Percentiles rank a stretch among this genome's conserved stretches.
Conservation (phyloP, 2,329 filamentous ascomycete species). For the Lachnellula willkommii region DNA sequence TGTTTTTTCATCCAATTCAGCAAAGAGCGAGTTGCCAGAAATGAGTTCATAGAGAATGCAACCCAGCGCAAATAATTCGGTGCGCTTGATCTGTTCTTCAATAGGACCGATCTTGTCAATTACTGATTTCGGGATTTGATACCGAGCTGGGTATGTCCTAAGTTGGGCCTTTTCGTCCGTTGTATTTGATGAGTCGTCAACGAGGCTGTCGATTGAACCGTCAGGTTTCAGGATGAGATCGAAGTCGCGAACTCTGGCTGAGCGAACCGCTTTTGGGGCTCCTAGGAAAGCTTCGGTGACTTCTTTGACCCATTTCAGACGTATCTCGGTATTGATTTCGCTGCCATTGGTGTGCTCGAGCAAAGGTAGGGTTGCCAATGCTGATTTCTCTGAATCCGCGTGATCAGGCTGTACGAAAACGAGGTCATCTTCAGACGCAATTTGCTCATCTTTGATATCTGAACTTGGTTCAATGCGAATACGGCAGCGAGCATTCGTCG, state of each 20-base stretch:
- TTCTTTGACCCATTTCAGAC: slow-evolving; percentile 7
- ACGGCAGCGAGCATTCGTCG: too few species aligned
- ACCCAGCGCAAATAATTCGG: slow-evolving; percentile 17
- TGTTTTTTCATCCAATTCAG: neutral
- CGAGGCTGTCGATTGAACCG: slow-evolving; percentile 10
- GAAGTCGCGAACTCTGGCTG: slow-evolving; percentile 11
- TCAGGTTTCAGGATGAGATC: slow-evolving; percentile 13
- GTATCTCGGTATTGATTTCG: slow-evolving; percentile 1
- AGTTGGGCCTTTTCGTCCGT: neutral
- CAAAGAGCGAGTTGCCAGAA: slow-evolving; percentile 10
- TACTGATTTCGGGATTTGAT: slow-evolving; percentile 9
- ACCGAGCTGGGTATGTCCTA: slow-evolving; percentile 14
- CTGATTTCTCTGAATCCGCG: neutral
- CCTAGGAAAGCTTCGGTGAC: slow-evolving; percentile 5
- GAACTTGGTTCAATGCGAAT: too few species aligned
- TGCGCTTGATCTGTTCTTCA: slow-evolving; percentile 12
- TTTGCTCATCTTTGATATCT: too few species aligned
- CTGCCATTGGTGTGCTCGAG: neutral
- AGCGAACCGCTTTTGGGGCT: neutral
- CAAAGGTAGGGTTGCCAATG: neutral
- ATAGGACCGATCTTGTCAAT: neutral
- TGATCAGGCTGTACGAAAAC: neutral
- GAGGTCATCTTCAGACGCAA: neutral
- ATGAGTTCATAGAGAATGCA: slow-evolving; percentile 14
- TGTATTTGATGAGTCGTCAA: neutral